phyloP scores from a whole-genome alignment of 2,329 filamentous ascomycete species.

The Aureobasidium sp. region DNA sequence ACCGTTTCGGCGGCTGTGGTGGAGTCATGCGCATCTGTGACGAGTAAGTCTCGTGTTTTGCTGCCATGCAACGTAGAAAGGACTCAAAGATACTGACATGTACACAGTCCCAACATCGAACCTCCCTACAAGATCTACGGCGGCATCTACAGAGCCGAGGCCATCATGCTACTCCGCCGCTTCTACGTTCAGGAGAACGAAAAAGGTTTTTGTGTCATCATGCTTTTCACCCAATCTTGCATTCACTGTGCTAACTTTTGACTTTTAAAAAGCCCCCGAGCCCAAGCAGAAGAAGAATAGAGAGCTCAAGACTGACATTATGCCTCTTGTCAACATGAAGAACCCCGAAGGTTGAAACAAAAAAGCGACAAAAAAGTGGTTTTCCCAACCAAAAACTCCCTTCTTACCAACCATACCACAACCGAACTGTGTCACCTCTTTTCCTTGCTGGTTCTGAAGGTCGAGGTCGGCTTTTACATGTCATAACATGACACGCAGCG shows the following conservation, averaged over 20 bases:
- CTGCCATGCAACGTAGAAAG: neutral
- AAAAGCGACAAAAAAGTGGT: neutral
- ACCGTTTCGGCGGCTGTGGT: slow-evolving; percentile 93
- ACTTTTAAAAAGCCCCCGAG: slow-evolving; percentile 46
- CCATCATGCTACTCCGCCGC: slow-evolving; percentile 81
- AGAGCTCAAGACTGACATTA: slow-evolving; percentile 55
- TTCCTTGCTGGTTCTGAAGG: neutral
- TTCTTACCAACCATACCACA: neutral
- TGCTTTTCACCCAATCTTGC: neutral
- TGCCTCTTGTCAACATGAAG: slow-evolving; percentile 31
- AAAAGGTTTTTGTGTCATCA: slow-evolving; percentile 54
- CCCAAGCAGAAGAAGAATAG: slow-evolving; percentile 58
- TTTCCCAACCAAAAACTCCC: neutral
- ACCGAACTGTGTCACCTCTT: neutral
- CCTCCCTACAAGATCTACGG: slow-evolving; percentile 74
- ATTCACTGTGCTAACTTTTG: neutral
- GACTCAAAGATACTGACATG: neutral
- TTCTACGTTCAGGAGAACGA: slow-evolving; percentile 99
- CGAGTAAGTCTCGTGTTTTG: slow-evolving; percentile 40
- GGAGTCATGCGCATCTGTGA: slow-evolving; percentile 83
- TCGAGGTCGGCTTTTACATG: neutral
- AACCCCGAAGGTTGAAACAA: slow-evolving; percentile 10
- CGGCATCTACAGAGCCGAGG: slow-evolving; percentile 83
- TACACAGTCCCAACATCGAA: slow-evolving; percentile 58
- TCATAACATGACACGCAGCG: neutral